Conservation (phyloP, 768 basidiomycete species). For the Dioszegia aurantiaca region DNA sequence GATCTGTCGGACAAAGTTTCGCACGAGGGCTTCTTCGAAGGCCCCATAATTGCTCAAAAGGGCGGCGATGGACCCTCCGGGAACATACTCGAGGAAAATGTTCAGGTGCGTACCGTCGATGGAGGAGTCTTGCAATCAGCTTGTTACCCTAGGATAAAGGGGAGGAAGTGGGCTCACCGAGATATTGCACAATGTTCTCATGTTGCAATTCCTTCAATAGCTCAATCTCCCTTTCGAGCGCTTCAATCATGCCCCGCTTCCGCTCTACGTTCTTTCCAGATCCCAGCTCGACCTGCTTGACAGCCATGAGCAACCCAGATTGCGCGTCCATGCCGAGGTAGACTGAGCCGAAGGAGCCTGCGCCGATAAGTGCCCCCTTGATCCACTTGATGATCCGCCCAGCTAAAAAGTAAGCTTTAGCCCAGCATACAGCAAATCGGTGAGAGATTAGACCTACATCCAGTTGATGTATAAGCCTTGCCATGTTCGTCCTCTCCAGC, state of each 20-base stretch:
- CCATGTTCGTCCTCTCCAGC: constrained; percentile 46
- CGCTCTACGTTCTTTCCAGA: constrained; percentile 85
- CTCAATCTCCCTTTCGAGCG: constrained; percentile 91
- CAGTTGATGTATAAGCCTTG: constrained; percentile 60
- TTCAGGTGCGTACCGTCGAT: constrained; percentile 86
- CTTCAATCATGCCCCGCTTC: constrained; percentile 88
- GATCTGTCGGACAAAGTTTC: constrained; percentile 90
- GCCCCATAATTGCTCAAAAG: constrained; percentile 86
- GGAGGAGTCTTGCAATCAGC: constrained; percentile 69
- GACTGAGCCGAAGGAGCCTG: constrained; percentile 91
- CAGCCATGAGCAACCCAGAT: constrained; percentile 87
- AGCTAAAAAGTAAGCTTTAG: constrained; percentile 37
- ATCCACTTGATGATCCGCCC: constrained; percentile 84
- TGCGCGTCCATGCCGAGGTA: constrained; percentile 94
- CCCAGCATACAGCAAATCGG: no score
- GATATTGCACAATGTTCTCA: constrained; percentile 94
- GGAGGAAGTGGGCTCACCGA: constrained; percentile 62
- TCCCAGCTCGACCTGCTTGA: constrained; percentile 93
- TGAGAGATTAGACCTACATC: constrained; percentile 53
- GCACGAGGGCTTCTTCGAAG: constrained; percentile 86
- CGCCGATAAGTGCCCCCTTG: constrained; percentile 90
- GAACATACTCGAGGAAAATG: constrained; percentile 96
- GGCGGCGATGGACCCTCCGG: constrained; percentile 88
- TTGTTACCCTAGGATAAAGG: background rate
- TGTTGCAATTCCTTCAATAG: constrained; percentile 95